Evolutionary conservation across 1,284 basidiomycete genomes (phyloP).

Genomic region (Cryptococcus floricola): DNA sequence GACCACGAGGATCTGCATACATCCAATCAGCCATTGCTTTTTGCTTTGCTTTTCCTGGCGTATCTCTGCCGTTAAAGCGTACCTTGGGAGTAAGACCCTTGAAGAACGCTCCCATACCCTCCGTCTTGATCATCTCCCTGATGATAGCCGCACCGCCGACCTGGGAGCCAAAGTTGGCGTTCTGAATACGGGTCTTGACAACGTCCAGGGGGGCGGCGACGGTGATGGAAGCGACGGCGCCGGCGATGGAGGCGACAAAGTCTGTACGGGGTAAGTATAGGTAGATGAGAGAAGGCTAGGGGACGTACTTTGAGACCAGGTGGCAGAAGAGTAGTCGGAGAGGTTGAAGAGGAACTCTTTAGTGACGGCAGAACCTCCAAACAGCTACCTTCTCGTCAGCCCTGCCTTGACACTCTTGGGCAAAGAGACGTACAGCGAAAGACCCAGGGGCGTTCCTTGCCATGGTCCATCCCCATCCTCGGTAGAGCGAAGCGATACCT

Average conservation of each 20-base stretch:
- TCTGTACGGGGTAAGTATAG: conserved; percentile 42
- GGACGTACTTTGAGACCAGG: conserved; percentile 74
- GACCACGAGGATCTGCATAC: conserved; percentile 78
- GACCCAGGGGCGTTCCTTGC: conserved; percentile 94
- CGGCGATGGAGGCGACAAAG: conserved; percentile 88
- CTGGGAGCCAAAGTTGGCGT: conserved; percentile 93
- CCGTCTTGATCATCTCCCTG: conserved; percentile 80
- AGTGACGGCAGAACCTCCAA: conserved; percentile 89
- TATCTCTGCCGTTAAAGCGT: conserved; percentile 19
- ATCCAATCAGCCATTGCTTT: not conserved
- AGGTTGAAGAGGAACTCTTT: conserved; percentile 92
- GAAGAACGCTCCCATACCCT: conserved; percentile 85
- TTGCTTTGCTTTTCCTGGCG: not conserved
- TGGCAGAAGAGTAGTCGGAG: conserved; percentile 83
- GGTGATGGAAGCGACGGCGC: conserved; percentile 91
- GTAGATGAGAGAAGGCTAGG: not conserved
- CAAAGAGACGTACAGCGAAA: conserved; percentile 68
- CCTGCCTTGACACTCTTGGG: not conserved
- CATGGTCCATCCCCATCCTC: conserved; percentile 99
- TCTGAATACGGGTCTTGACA: conserved; percentile 96
- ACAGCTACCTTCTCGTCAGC: conserved; percentile 59
- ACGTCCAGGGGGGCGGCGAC: conserved; percentile 94
- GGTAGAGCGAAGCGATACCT: conserved; percentile 78
- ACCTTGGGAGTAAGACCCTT: conserved; percentile 96
- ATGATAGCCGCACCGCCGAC: conserved; percentile 79